Percentiles rank a stretch among this genome's conserved stretches.
Evolutionary conservation across 805 yeast genomes (phyloP).

Genomic region (Candida qinlingensis): DNA sequence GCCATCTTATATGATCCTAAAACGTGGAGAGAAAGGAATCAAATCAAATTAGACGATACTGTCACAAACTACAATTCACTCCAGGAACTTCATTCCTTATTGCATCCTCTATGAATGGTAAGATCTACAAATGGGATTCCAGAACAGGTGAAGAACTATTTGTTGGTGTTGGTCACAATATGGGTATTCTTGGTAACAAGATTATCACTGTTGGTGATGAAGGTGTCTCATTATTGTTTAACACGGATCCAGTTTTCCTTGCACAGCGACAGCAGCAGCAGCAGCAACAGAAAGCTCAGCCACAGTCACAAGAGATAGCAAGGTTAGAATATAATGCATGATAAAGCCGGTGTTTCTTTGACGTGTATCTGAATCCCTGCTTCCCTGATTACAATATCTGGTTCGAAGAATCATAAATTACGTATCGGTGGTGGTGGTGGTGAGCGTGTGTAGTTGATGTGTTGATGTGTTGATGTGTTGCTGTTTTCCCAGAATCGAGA

Average conservation of each 20-base stretch:
- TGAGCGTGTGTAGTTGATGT: too few relatives aligned
- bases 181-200: slow-evolving; percentile 80
- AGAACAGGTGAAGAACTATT: slow-evolving; percentile 77
- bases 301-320: slow-evolving; percentile 1
- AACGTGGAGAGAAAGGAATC: slow-evolving; percentile 80
- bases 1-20: slow-evolving; percentile 76
- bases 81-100: slow-evolving; percentile 50
- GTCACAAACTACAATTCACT: slow-evolving; percentile 74
- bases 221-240: slow-evolving; percentile 60
- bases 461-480: too few relatives aligned
- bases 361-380: too few relatives aligned
- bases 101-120: slow-evolving; percentile 81
- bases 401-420: too few relatives aligned
- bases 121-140: slow-evolving; percentile 80
- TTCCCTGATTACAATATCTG: too few relatives aligned
- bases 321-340: too few relatives aligned
- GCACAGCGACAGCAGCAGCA: slow-evolving; percentile 1
- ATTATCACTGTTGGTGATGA: too few relatives aligned
- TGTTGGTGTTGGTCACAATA: slow-evolving; percentile 85
- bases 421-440: too few relatives aligned
- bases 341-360: too few relatives aligned
- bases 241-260: slow-evolving; percentile 8
- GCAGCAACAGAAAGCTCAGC: slow-evolving; percentile 1
- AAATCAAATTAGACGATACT: slow-evolving; percentile 70
- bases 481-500: too few relatives aligned